A percentile compares a stretch with the other conserved stretches of the same genome.
Evolutionary conservation across 495 filamentous ascomycete genomes (phyloP).

Genomic region (Neohortaea acidophila): DNA sequence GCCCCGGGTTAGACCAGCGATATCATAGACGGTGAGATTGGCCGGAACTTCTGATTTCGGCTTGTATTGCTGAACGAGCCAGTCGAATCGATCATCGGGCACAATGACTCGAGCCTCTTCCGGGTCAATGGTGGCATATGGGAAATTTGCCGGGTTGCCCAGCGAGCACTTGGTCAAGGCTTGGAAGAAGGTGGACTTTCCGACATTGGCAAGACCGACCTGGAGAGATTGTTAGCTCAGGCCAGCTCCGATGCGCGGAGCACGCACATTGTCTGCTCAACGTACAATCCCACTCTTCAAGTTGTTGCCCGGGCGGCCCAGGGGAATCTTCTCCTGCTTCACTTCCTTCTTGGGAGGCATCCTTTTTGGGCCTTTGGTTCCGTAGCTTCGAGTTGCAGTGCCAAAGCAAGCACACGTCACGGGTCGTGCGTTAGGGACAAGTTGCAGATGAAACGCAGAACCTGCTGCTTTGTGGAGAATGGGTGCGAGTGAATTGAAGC

Average conservation of each 20-base stretch:
- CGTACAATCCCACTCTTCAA: conserved; percentile 99
- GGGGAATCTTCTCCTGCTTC: conserved; percentile 62
- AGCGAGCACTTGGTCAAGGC: conserved; percentile 95
- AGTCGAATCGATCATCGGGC: conserved; percentile 90
- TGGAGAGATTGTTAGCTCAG: conserved; percentile 30
- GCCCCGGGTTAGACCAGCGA: conserved; percentile 89
- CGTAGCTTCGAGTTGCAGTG: conserved; percentile 5
- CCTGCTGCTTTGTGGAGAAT: conserved; percentile 13
- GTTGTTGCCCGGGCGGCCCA: conserved; percentile 94
- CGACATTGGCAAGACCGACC: conserved; percentile 98
- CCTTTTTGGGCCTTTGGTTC: conserved; percentile 30
- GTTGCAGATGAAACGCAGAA: conserved; percentile 10
- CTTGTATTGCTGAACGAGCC: conserved; percentile 89
- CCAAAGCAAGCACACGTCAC: background rate
- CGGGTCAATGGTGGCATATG: conserved; percentile 96
- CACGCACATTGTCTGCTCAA: conserved; percentile 32
- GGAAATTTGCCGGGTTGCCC: conserved; percentile 98
- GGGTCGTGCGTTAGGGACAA: background rate
- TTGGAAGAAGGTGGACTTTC: conserved; percentile 99
- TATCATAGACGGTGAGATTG: conserved; percentile 98
- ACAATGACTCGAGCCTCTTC: conserved; percentile 98
- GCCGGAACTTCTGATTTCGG: conserved; percentile 92
- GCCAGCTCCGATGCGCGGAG: conserved; percentile 4
- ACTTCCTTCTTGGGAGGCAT: conserved; percentile 65
- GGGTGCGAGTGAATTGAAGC: conserved; percentile 14